These are phyloP conservation scores for Thelephora terrestris DNA, from an alignment of 1,284 basidiomycete genomes.

Conservation along the genomic window DNA sequence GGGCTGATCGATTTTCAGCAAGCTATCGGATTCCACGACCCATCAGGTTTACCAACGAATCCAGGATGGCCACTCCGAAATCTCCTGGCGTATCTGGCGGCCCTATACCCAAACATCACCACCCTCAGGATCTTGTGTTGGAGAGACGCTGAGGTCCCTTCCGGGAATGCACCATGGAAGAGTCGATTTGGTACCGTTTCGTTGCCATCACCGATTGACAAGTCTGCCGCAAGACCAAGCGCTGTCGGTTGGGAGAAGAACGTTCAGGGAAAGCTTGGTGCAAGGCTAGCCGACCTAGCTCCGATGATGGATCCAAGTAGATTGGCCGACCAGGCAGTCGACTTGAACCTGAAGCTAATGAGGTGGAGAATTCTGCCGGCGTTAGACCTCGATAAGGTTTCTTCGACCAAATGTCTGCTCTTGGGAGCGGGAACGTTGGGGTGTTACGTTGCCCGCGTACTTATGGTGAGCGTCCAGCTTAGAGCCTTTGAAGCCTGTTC, in stretches of 20 bases:
- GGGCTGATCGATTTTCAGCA: conserved; percentile 28
- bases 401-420: conserved; percentile 71
- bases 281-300: conserved; percentile 85
- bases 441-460: conserved; percentile 85
- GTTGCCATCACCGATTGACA: neutral
- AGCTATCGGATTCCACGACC: conserved; percentile 76
- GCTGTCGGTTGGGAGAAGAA: conserved; percentile 97
- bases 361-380: conserved; percentile 91
- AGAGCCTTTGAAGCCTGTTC: neutral
- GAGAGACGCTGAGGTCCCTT: conserved; percentile 48
- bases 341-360: conserved; percentile 97
- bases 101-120: conserved; percentile 37
- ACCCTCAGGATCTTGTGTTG: conserved; percentile 67
- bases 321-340: conserved; percentile 93
- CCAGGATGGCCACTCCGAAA: conserved; percentile 96
- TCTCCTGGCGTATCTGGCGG: conserved; percentile 71
- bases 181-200: conserved; percentile 50
- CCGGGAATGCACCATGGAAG: conserved; percentile 36
- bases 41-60: conserved; percentile 66
- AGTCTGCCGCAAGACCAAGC: conserved; percentile 31
- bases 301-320: conserved; percentile 91
- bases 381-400: conserved; percentile 83
- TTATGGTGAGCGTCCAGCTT: conserved; percentile 57
- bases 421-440: conserved; percentile 95
- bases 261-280: conserved; percentile 71